Base-by-base conservation (phyloP, 2,329 filamentous ascomycete genomes). In the Ambrosiella cleistominuta region DNA sequence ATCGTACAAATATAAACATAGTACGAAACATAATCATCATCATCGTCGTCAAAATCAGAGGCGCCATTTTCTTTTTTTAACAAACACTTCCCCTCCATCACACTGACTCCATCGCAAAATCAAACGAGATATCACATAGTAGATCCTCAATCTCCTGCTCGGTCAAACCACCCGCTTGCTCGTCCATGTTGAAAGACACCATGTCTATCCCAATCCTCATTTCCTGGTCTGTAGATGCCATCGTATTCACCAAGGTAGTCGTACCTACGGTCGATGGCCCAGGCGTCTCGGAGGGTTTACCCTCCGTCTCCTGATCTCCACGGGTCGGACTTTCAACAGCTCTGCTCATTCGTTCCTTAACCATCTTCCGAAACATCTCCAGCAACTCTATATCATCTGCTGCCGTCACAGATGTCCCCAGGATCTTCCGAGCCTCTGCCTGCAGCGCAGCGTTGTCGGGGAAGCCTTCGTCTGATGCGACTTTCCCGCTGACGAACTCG, bases 341-440 rank as follows among this genome's bases (percentile, higher is more conserved):
- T 19, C 27, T 51, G 47, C 17, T 35, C 47, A 51, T 51, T 11
- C 47, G 27, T n/a, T 19, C 47, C 17, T 51, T 51, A 19, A 51
- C 47, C 47, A 57, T 61, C 1, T 67, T 66, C 67, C 74, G 77
- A 68, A 82, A 82, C 65, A 76, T 79, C 19, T 66, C 70, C 56
- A 82, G 66, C 15, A 82, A 66, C 1, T 71, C 68, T 0, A 66
- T 63, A 63, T 82, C 77, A 52, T 83, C 79, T 0, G 77, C 79
- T 6, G 79, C 68, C 1, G 79, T 82, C 27, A 51, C 64, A 3
- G 70, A 64, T 37, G 71, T 66, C 2, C 71, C 68, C 57, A 79
- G 64, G 50, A 82, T 75, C 54, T 74, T 69, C 54, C 73, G 67
- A 1, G 74, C 79, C 57, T 72, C 70, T 11, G 68, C 67, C 37